Percentiles rank a stretch among this genome's conserved stretches.
Conservation (phyloP, 441 rosid genomes). For the Corymbia calophylla region DNA sequence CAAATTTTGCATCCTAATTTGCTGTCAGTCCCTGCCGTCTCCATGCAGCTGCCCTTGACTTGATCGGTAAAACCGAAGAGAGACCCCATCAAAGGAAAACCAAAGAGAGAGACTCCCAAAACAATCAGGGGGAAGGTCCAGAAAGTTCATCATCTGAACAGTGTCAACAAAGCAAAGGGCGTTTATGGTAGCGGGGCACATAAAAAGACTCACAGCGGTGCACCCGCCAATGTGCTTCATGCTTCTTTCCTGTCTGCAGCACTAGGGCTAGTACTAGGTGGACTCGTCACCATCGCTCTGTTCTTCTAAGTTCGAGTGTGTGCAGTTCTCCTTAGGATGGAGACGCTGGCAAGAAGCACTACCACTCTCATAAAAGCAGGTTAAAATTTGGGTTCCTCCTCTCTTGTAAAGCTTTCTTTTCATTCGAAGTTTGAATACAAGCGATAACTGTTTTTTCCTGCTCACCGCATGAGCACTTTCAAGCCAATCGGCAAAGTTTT, state of each 20-base stretch:
- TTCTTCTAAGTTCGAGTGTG: not conserved
- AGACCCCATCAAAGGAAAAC: not conserved
- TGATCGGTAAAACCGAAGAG: not conserved
- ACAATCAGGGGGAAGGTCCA: not conserved
- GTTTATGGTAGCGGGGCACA: conserved; percentile 36
- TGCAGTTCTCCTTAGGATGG: not conserved
- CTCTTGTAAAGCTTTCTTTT: not conserved
- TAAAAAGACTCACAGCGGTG: conserved; percentile 9
- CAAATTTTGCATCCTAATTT: not conserved
- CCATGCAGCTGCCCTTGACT: conserved; percentile 4
- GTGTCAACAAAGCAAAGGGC: conserved; percentile 5
- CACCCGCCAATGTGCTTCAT: conserved; percentile 5
- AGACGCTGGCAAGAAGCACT: not conserved
- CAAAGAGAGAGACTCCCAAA: not conserved
- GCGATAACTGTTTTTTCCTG: not conserved
- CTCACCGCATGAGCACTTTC: not conserved
- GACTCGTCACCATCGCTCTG: conserved; percentile 2
- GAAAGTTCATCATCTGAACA: conserved; percentile 4
- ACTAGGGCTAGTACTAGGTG: not conserved
- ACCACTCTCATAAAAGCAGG: not conserved
- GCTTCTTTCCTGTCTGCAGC: conserved; percentile 13
- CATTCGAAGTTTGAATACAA: not conserved
- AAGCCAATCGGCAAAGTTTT: not conserved
- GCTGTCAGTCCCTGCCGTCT: not conserved
- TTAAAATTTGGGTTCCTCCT: not conserved